Base-by-base conservation (phyloP, 2,329 filamentous ascomycete species). In the Ophiostoma montium region DNA sequence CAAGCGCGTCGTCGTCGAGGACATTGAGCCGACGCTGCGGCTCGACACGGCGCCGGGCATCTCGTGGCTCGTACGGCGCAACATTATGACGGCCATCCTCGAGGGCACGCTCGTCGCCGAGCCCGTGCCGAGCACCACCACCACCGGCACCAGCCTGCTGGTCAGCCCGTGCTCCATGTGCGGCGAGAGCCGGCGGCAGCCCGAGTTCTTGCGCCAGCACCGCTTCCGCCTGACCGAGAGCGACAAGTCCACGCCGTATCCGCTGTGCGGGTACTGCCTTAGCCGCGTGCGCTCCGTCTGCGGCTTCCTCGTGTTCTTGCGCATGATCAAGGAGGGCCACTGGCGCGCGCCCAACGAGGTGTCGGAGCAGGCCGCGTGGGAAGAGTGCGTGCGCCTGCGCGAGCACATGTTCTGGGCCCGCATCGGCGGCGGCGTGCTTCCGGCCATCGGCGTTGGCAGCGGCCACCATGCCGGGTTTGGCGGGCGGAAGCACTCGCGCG, bases 321-420 rank as follows among this genome's bases (percentile, higher is more conserved):
- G 90, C 42, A 86, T 96, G 66, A 76, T 96, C 51, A 86, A 90
- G 57, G 90, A 95, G 58, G 92, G 92, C 2, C 84, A 95, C 59
- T 92, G 92, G 80, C 80, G 86, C 46, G 82, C 84, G 12, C 85
- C 89, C 43, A 85, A 84, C 50, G 78, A 84, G 35, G 86, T 92
- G 46, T 85, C 88, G 32, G 86, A 94, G 65, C 86, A 84, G 60
- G 78, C 80, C 27, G 87, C 88, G 0, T 98, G 92, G 92, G 90
- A 96, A 61, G 92, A 98, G 68, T 87, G 87, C 50, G 84, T 95
- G 11, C 78, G 84, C 30, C 66, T 96, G 44, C 75, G 92, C 46
- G 92, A 98, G 63, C 82, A 90, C 57, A 95, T 98, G 84, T 98
- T 98, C 62, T 98, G 92, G 92, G 80, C 86, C 46, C 78, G 92